These are phyloP conservation scores for Mycogone perniciosa DNA, from an alignment of 2,329 filamentous ascomycete genomes.

Conservation along the genomic window DNA sequence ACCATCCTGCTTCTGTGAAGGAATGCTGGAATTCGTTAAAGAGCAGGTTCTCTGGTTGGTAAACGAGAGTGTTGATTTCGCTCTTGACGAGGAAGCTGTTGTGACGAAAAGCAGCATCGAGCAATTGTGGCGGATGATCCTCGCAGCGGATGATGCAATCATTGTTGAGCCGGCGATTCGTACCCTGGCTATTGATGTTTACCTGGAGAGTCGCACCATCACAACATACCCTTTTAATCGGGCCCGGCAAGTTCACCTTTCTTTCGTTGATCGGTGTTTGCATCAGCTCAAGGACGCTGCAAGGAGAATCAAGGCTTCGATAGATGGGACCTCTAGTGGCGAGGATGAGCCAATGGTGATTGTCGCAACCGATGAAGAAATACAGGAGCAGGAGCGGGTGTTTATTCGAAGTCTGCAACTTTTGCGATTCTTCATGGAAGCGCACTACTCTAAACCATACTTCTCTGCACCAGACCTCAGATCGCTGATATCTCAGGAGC, in stretches of 20 bases:
- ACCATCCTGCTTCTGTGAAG: conserved; percentile 52
- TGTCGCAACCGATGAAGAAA: conserved; percentile 40
- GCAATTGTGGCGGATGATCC: conserved; percentile 76
- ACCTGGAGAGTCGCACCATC: conserved; percentile 55
- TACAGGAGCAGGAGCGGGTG: conserved; percentile 45
- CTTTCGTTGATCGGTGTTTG: conserved; percentile 68
- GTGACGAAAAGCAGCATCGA: conserved; percentile 53
- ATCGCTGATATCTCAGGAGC: conserved; percentile 44
- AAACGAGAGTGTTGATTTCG: conserved; percentile 36
- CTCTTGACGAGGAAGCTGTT: conserved; percentile 46
- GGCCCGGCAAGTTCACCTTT: conserved; percentile 56
- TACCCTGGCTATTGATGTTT: conserved; percentile 64
- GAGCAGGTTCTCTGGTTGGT: conserved; percentile 43
- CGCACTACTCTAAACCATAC: conserved; percentile 55
- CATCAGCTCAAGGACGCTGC: conserved; percentile 61
- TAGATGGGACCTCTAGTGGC: conserved; percentile 34
- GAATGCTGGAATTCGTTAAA: conserved; percentile 57
- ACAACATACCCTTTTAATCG: conserved; percentile 41
- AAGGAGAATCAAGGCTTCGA: conserved; percentile 41
- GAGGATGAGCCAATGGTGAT: conserved; percentile 50
- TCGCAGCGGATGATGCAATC: conserved; percentile 57
- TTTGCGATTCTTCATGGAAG: conserved; percentile 59
- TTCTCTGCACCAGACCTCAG: conserved; percentile 54
- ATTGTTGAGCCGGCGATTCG: conserved; percentile 64
- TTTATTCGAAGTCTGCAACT: conserved; percentile 66